phyloP scores from a whole-genome alignment of 2,329 filamentous ascomycete genomes.

The Diplodia corticola region DNA sequence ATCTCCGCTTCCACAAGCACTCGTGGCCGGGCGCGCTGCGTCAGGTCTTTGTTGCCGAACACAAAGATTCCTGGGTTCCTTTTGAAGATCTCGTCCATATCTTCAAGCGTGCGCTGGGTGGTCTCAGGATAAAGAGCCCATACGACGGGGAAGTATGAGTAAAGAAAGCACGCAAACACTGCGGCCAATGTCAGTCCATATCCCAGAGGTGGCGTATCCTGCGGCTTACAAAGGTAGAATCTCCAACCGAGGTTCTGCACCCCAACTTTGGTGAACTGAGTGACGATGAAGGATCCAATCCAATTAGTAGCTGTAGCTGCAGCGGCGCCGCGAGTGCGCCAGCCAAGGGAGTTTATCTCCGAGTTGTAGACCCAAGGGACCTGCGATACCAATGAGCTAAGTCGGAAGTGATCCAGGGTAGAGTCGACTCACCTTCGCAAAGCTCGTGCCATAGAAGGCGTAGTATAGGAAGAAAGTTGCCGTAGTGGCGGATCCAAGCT shows the following conservation, averaged over 20 bases:
- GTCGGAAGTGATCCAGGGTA: fast-evolving
- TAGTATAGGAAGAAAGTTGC: conserved; percentile 50
- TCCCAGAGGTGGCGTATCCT: background rate
- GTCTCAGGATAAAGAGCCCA: conserved; percentile 35
- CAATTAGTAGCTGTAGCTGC: conserved; percentile 50
- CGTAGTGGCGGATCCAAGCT: background rate
- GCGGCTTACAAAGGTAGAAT: conserved; percentile 38
- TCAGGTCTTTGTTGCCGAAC: conserved; percentile 28
- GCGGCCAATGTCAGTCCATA: background rate
- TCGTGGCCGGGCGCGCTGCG: conserved; percentile 27
- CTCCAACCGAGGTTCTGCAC: conserved; percentile 45
- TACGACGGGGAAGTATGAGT: conserved; percentile 28
- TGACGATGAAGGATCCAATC: conserved; percentile 47
- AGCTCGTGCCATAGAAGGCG: conserved; percentile 54
- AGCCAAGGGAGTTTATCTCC: conserved; percentile 45
- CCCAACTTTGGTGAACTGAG: conserved; percentile 49
- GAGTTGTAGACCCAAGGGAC: conserved; percentile 48
- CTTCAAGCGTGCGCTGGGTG: conserved; percentile 31
- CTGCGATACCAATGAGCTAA: conserved; percentile 38
- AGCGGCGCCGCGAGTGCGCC: conserved; percentile 47
- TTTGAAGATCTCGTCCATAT: conserved; percentile 33
- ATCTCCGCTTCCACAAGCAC: conserved; percentile 30
- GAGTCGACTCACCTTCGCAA: background rate
- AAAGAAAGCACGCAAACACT: conserved; percentile 35
- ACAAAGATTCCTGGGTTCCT: conserved; percentile 26